Conservation (phyloP, 768 basidiomycete genomes). For the Grammothele lineata region DNA sequence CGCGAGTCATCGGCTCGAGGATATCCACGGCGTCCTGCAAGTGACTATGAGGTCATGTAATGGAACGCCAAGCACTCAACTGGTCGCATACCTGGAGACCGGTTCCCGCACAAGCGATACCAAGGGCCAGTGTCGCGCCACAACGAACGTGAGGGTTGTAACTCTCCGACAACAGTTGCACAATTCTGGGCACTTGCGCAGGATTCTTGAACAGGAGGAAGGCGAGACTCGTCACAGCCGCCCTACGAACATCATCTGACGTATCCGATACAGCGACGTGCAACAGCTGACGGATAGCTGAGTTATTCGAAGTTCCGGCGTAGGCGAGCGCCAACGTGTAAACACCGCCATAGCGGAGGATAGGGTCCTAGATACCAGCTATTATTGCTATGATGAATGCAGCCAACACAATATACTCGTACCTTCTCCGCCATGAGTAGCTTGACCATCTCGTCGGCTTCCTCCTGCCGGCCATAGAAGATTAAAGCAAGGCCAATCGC, state of each 20-base stretch:
- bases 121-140: slow-evolving; percentile 92
- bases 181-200: slow-evolving; percentile 91
- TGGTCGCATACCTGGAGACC: slow-evolving; percentile 83
- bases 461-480: slow-evolving; percentile 89
- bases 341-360: slow-evolving; percentile 95
- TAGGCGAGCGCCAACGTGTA: slow-evolving; percentile 96
- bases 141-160: slow-evolving; percentile 99
- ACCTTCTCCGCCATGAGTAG: slow-evolving; percentile 85
- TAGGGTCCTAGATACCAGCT: slow-evolving; percentile 70
- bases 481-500: slow-evolving; percentile 91
- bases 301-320: slow-evolving; percentile 93
- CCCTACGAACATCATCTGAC: slow-evolving; percentile 93
- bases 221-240: slow-evolving; percentile 92
- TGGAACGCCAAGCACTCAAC: no score
- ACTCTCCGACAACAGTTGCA: slow-evolving; percentile 94
- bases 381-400: slow-evolving; percentile 1
- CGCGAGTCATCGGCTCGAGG: slow-evolving; percentile 96
- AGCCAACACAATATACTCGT: not conserved
- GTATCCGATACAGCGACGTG: slow-evolving; percentile 99
- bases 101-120: slow-evolving; percentile 96
- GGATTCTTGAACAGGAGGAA: slow-evolving; percentile 98
- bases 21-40: slow-evolving; percentile 92
- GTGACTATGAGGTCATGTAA: no score
- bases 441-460: slow-evolving; percentile 83
- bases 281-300: slow-evolving; percentile 84